Base-by-base conservation (phyloP, 257 asterid species). In the Solanum raphanifolium region DNA sequence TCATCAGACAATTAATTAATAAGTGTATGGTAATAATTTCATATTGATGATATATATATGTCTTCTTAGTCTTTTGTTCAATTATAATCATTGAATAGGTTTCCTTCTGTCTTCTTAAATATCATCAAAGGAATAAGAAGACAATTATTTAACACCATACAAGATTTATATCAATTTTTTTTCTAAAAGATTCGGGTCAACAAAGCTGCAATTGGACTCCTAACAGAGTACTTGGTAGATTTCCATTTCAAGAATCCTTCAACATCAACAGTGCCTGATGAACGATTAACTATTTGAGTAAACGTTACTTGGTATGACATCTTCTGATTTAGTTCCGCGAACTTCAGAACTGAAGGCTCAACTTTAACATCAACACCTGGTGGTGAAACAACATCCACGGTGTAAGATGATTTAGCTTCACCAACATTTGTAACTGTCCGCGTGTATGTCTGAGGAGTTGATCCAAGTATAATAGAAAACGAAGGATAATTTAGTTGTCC, bases 191-290 rank as follows among this genome's bases (percentile, higher is more conserved):
- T 7, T 55, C 25, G 10, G 10, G n/a, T 55, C 65, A 55, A 55
- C 11, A 55, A 55, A 55, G 65, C 25, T 55, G 65, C 65, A 55
- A 55, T 20, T 55, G 65, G 65, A 2, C 65, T 55, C 65, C 65
- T 20, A 20, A 55, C 65, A 7, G 65, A 55, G 65, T 55, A 20
- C 25, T 55, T 20, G 65, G 65, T 55, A 60, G 91, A 91, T 60
- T 72, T 74, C 93, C 93, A 91, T 9, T 84, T 32, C 43, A 91
- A 71, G 29, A 84, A 86, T 41, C 93, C 91, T 87, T 91, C 83
- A 38, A 86, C 89, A 75, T 79, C 46, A 9, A 35, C 81, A 32
- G 10, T 81, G 43, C n/a, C 62, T 82, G 79, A 73, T 83, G 65
- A 18, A 18, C 65, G 65, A 20, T 55, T 55, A 0, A 55, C 65